Evolutionary conservation across 306 rosid species (phyloP).

Genomic region (Castanopsis chinensis): DNA sequence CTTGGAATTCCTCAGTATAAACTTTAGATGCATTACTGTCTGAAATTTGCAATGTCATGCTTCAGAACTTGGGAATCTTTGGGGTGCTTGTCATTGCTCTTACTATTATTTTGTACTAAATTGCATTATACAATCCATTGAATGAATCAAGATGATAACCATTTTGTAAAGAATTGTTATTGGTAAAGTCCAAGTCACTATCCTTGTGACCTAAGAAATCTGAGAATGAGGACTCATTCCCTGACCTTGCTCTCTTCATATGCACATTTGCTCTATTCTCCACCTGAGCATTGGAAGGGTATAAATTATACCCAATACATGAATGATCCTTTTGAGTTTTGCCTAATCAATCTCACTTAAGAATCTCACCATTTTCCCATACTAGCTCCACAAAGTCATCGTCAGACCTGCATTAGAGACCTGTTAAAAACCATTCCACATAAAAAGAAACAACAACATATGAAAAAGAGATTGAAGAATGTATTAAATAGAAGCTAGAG

Average conservation of each 20-base stretch:
- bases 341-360: conserved; percentile 21
- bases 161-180: conserved; percentile 7
- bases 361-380: conserved; percentile 37
- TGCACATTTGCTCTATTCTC: neutral
- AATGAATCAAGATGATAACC: neutral
- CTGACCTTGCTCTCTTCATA: conserved; percentile 23
- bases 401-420: conserved; percentile 26
- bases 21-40: conserved; percentile 6
- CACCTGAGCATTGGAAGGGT: conserved; percentile 13
- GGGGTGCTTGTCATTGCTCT: neutral
- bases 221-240: neutral
- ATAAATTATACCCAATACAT: conserved; percentile 4
- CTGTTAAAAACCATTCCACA: neutral
- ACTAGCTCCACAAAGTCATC: conserved; percentile 35
- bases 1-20: too few species aligned
- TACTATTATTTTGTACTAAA: conserved; percentile 4
- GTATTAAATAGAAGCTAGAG: neutral
- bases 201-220: conserved; percentile 2
- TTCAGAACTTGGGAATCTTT: neutral
- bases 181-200: conserved; percentile 2
- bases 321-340: conserved; percentile 2
- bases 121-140: neutral
- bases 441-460: neutral
- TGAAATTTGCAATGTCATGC: conserved; percentile 5
- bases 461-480: neutral